Evolutionary conservation across 495 filamentous ascomycete genomes (phyloP).

Genomic region (Pyrenopolyporus hunteri): DNA sequence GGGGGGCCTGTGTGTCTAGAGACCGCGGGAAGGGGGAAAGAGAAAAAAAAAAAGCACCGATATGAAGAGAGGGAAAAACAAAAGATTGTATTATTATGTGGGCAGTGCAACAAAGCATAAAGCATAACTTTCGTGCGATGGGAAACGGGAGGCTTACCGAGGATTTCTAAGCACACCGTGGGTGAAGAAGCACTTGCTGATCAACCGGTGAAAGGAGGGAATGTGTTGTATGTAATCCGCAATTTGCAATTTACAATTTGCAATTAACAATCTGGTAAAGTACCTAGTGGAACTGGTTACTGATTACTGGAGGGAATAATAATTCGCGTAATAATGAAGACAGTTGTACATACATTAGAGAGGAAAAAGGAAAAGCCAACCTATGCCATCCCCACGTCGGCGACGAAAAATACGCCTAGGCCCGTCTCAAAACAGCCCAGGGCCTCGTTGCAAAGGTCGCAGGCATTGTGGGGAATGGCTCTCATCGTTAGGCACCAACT

Average conservation of each 20-base stretch:
- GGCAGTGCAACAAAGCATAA: too few species aligned
- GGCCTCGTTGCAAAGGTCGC: conserved; percentile 16
- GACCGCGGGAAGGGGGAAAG: background rate
- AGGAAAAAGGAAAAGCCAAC: conserved; percentile 2
- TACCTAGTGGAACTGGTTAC: background rate
- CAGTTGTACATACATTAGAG: background rate
- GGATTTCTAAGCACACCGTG: conserved; percentile 21
- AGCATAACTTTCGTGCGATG: conserved; percentile 16
- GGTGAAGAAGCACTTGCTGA: conserved; percentile 5
- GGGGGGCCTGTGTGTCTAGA: conserved; percentile 24
- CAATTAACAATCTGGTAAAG: too few species aligned
- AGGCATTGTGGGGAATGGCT: conserved; percentile 35
- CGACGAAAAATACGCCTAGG: conserved; percentile 31
- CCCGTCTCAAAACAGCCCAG: conserved; percentile 31
- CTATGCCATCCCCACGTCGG: conserved; percentile 22
- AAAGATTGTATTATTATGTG: background rate
- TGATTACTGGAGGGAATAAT: background rate
- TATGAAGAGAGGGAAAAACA: background rate
- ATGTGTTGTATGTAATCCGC: background rate
- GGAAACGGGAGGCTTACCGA: conserved; percentile 15
- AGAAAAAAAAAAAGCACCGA: background rate
- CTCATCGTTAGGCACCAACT: conserved; percentile 29
- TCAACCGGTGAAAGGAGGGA: background rate
- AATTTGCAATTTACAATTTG: background rate
- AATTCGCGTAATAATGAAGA: conserved; percentile 21